These are phyloP conservation scores for Neopestalotiopsis rosae DNA, from an alignment of 2,329 filamentous ascomycete genomes.

Conservation along the genomic window DNA sequence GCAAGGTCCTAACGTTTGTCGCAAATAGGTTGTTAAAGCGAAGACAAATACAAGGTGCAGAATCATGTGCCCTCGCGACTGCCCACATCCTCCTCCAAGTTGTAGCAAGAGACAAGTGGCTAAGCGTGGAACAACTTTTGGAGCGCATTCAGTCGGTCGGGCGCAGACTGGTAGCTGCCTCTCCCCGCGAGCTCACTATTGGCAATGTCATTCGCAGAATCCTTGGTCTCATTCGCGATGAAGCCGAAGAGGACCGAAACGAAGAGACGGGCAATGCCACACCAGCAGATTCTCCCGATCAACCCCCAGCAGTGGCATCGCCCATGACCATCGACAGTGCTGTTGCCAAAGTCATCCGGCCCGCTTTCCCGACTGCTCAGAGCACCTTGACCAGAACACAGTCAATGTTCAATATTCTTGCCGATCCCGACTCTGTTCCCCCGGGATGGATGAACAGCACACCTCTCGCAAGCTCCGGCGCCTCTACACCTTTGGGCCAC, in stretches of 20 bases:
- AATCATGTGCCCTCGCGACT: conserved; percentile 89
- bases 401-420: conserved; percentile 88
- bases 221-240: conserved; percentile 87
- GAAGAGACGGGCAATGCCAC: conserved; percentile 59
- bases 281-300: conserved; percentile 54
- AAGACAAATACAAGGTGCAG: conserved; percentile 85
- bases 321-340: conserved; percentile 44
- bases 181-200: conserved; percentile 88
- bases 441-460: conserved; percentile 54
- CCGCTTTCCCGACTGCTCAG: conserved; percentile 66
- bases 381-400: conserved; percentile 71
- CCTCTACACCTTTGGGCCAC: conserved; percentile 52
- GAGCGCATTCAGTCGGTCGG: conserved; percentile 81
- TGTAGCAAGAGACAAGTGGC: conserved; percentile 80
- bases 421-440: conserved; percentile 63
- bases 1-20: conserved; percentile 15
- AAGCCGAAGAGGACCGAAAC: conserved; percentile 81
- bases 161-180: conserved; percentile 77
- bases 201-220: conserved; percentile 94
- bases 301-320: conserved; percentile 54
- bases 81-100: conserved; percentile 87
- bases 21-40: conserved; percentile 81
- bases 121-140: conserved; percentile 79
- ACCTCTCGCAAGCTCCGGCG: conserved; percentile 48
- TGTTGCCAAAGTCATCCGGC: conserved; percentile 44